Evolutionary conservation across 2,329 filamentous ascomycete species (phyloP), one percentile per base, ranked within the genome.

Genomic region (Tolypocladium inflatum): DNA sequence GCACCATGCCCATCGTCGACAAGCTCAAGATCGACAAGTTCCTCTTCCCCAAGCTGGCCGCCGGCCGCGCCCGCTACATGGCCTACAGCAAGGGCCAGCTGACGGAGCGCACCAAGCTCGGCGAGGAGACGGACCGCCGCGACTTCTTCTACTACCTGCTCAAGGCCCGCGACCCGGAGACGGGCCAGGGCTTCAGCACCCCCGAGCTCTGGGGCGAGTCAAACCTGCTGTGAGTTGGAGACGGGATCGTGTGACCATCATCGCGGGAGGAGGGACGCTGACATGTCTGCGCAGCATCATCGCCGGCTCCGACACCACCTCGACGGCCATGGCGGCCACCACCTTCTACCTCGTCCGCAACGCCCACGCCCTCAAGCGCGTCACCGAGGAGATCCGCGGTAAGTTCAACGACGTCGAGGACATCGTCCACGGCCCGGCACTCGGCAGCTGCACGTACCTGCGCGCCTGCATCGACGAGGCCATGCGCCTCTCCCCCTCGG

Each of bases 81-180:
- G 79, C 80, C 55, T 89, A 89, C 73, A 87, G 84, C 70, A 84
- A 86, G 55, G 75, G 78, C 2, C 87, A 89, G 71, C 79, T 88
- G 45, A 80, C 80, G 17, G 83, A 89, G 65, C 80, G 87, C 30
- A 88, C 85, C 54, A 83, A 84, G 60, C 74, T 87, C 33, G 85
- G 85, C 35, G 83, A 84, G 62, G 83, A 82, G 62, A 85, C 80
- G 54, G 85, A 84, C 64, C 85, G 87, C 39, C 84, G 86, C 58
- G 88, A 90, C 68, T 90, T 90, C 75, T 90, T 90, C 74, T 86
- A 89, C 71, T 85, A 90, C 69, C 79, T 91, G 13, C 80, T 90
- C 60, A 86, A 85, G 66, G 87, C 87, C 9, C 81, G 82, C 43
- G 87, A 90, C 63, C 86, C 86, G 15, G 86, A 89, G 67, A 89